Conservation (phyloP, 139 green algal species). For the Ettlia oleoabundans region DNA sequence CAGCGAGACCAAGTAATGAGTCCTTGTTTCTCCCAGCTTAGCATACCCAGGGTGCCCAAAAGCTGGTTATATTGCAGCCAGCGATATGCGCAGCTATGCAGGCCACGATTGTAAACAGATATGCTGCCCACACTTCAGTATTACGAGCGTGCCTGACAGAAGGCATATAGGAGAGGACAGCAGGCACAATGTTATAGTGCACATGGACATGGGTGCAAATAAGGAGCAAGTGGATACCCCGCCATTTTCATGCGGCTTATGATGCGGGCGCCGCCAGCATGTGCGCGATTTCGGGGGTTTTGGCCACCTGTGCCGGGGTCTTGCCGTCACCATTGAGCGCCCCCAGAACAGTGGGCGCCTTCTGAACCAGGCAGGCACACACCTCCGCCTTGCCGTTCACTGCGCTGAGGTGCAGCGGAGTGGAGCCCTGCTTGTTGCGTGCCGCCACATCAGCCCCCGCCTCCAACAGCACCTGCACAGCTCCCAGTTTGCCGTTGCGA, state of each 20-base stretch:
- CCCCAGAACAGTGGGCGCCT: not conserved
- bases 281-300: not conserved
- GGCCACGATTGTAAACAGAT: too few species aligned
- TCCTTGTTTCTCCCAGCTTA: too few species aligned
- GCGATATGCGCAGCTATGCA: too few species aligned
- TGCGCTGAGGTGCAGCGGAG: constrained; percentile 45
- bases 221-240: too few species aligned
- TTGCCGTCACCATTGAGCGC: constrained; percentile 19
- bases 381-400: constrained; percentile 31
- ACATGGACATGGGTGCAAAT: too few species aligned
- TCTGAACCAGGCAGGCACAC: constrained; percentile 16
- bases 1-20: too few species aligned
- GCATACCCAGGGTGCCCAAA: too few species aligned
- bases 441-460: constrained; percentile 47
- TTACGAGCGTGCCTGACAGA: too few species aligned
- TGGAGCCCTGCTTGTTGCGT: constrained; percentile 51
- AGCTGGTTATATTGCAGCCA: too few species aligned
- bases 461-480: constrained; percentile 52
- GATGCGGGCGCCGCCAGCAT: not conserved
- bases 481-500: constrained; percentile 43
- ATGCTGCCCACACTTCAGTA: too few species aligned
- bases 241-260: not conserved
- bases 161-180: too few species aligned
- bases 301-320: constrained; percentile 28
- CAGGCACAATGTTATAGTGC: too few species aligned